Evolutionary conservation across 495 filamentous ascomycete genomes (phyloP), one percentile per base, ranked within the genome.

Genomic region (Neurospora sp.): DNA sequence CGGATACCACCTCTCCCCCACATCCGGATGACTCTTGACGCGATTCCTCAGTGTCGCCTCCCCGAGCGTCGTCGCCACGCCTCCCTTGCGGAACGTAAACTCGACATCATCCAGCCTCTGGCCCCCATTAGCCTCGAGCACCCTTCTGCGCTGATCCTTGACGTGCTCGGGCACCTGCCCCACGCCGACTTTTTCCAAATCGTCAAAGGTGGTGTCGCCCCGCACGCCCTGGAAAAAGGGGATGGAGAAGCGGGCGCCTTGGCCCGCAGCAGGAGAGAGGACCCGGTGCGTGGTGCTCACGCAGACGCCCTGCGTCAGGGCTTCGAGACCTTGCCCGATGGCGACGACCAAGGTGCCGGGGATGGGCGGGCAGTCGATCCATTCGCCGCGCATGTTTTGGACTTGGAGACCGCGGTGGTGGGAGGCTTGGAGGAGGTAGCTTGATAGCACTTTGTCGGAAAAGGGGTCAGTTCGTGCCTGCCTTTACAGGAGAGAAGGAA

Each of bases 221-320:
- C 91, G 89, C 73, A 99, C 93, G 4, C 92, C 95, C 79, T 97
- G 94, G 79, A 99, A 99, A 79, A 98, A 95, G 0, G 95, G 95
- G 71, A 97, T 92, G 16, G 88, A 91, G 78, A 90, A 96, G 35
- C 95, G 84, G 39, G 96, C 86, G 0, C 95, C 95, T 53, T 78
- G 72, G 18, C 92, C 92, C 5, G 86, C 83, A 1, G 78, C 71
- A 0, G 92, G 92, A 5, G 84, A 87, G 2, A 92, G 81, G 46
- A 98, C 94, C 7, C 94, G 89, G 77, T 97, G 94, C 27, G 94
- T 96, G 0, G 94, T 97, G 46, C 88, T 89, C 41, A 89, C 90
- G 78, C 94, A 97, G 1, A 98, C 92, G 6, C 96, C 95, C 20
- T 89, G 88, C 3, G 96, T 98, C 53, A 99, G 83, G 1, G 95